Evolutionary conservation across 2,329 filamentous ascomycete species (phyloP), one percentile per base, ranked within the genome.

Genomic region (Fusarium caatingaense): DNA sequence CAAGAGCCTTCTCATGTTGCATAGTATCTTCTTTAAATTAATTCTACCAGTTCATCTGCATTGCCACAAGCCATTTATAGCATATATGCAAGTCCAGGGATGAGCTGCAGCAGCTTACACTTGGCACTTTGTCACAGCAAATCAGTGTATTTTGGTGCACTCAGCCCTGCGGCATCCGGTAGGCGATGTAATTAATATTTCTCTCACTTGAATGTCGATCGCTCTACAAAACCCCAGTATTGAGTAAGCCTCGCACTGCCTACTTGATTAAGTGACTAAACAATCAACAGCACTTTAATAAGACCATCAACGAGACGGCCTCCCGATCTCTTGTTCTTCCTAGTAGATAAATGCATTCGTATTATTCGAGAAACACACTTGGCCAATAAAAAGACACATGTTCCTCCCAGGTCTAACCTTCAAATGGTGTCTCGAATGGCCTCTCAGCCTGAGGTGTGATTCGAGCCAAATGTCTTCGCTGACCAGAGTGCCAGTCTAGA

Each of bases 381-480:
- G 13, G 30, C 30, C 15, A 4, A 32, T 32, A 32, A 32, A 16
- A 32, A 37, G 5, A n/a, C 2, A n/a, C 10, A n/a, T 12, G 18
- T 37, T n/a, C 18, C 34, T 37, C 10, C 18, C 34, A 37, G n/a
- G 18, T 18, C 49, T 64, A 69, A 13, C 71, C 71, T 50, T 76
- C 71, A 40, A 73, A 76, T 2, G 88, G 87, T 2, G 89, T 96
- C 84, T 96, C 91, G 71, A 83, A 92, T 0, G 93, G 93, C 64
- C 83, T 80, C 83, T 97, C 93, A 2, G 92, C 93, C 81, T 95
- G 92, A 0, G 93, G 93, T 7, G 93, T 95, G 75, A 97, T 91
- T 45, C 93, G 87, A 8, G 93, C 93, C 66, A 97, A 80, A 81
- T 97, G 93, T 53, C 93, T 86, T 62, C 93, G 84, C 79, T 93